These are phyloP conservation scores for Cadophora gregata DNA, from an alignment of 2,329 filamentous ascomycete species.

Conservation along the genomic window DNA sequence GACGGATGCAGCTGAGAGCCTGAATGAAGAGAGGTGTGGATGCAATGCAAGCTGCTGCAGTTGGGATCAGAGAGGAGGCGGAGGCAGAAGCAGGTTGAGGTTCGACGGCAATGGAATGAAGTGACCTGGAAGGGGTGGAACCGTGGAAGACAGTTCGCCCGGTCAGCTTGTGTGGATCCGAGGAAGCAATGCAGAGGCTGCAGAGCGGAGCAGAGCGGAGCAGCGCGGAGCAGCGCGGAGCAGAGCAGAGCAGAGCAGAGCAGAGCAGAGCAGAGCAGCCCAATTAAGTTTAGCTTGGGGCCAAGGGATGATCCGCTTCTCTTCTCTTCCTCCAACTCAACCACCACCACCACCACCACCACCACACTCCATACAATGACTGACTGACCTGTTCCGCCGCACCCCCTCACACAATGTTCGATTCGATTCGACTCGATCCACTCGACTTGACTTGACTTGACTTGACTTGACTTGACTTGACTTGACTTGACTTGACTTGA, in stretches of 20 bases:
- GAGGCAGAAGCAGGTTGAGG: background rate
- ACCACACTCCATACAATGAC: too few species aligned
- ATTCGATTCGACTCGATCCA: too few species aligned
- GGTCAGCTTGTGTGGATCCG: too few species aligned
- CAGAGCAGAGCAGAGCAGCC: conserved; percentile 5
- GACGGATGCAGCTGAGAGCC: background rate
- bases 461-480: too few species aligned
- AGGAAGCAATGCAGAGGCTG: too few species aligned
- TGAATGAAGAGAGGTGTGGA: background rate
- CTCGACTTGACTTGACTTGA: too few species aligned
- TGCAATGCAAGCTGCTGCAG: background rate
- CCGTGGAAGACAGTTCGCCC: background rate
- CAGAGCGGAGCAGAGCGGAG: too few species aligned
- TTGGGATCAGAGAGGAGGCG: background rate
- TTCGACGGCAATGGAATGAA: background rate
- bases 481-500: too few species aligned
- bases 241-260: background rate
- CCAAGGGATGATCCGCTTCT: background rate
- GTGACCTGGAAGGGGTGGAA: background rate
- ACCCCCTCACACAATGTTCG: too few species aligned
- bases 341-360: background rate
- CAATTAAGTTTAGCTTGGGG: background rate
- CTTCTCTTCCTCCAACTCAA: background rate
- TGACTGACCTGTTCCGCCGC: too few species aligned
- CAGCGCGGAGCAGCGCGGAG: too few species aligned